Conservation (phyloP, 2,329 filamentous ascomycete genomes). For the Arthrobotrys musiformis region DNA sequence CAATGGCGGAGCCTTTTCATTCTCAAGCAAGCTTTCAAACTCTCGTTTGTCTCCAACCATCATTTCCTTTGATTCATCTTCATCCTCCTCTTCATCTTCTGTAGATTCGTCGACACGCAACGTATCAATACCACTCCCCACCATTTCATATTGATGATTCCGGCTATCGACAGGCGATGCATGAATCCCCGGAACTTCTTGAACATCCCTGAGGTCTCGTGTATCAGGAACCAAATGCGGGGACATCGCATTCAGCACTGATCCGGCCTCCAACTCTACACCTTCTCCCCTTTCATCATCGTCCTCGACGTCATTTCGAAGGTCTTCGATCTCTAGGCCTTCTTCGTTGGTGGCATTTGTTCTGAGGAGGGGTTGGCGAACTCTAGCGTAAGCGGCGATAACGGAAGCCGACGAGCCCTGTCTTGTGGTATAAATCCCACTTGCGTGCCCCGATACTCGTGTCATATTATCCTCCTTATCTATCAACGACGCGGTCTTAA, state of each 20-base stretch:
- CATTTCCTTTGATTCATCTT: slow-evolving; percentile 37
- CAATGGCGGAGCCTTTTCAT: slow-evolving; percentile 33
- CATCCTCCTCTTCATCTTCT: slow-evolving; percentile 51
- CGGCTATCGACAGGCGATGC: slow-evolving; percentile 30
- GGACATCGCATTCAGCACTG: slow-evolving; percentile 39
- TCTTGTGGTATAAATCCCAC: slow-evolving; percentile 42
- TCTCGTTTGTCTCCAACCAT: slow-evolving; percentile 39
- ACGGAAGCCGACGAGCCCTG: slow-evolving; percentile 47
- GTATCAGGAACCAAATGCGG: slow-evolving; percentile 35
- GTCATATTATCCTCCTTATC: slow-evolving; percentile 54
- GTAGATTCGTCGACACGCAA: slow-evolving; percentile 39
- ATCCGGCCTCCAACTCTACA: slow-evolving; percentile 42
- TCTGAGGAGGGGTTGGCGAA: slow-evolving; percentile 32
- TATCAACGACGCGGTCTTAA: slow-evolving; percentile 44
- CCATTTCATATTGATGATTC: slow-evolving; percentile 48
- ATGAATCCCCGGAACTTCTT: slow-evolving; percentile 32
- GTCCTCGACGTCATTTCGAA: slow-evolving; percentile 51
- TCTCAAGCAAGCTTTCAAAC: slow-evolving; percentile 43
- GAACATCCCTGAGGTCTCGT: slow-evolving; percentile 30
- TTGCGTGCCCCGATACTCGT: slow-evolving; percentile 45
- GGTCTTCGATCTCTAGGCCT: slow-evolving; percentile 35
- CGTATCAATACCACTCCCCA: slow-evolving; percentile 44
- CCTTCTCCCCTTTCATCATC: slow-evolving; percentile 49
- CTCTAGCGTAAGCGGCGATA: slow-evolving; percentile 43
- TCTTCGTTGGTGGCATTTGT: slow-evolving; percentile 42